Conservation (phyloP, 768 basidiomycete genomes). For the Hygrophoropsis aurantiaca region DNA sequence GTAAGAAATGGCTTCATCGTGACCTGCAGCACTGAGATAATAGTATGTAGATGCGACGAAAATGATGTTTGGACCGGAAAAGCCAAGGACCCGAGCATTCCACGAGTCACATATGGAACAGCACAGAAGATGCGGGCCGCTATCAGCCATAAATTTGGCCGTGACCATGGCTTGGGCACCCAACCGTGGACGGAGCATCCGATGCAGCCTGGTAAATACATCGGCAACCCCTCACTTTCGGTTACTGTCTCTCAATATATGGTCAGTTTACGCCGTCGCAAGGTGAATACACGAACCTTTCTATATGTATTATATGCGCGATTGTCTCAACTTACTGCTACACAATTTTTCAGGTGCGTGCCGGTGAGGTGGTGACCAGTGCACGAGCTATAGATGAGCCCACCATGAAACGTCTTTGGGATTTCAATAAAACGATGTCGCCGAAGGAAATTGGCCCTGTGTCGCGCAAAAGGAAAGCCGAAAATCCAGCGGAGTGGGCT, state of each 20-base stretch:
- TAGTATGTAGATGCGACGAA: slow-evolving; percentile 23
- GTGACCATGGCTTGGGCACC: slow-evolving; percentile 20
- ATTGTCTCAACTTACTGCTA: background rate
- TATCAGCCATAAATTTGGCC: slow-evolving; percentile 29
- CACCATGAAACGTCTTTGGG: slow-evolving; percentile 19
- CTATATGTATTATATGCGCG: too few species aligned
- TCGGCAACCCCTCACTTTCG: slow-evolving; percentile 31
- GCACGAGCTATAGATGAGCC: slow-evolving; percentile 28
- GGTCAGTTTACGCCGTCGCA: slow-evolving; percentile 21
- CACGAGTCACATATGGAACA: slow-evolving; percentile 23
- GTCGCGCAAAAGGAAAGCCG: slow-evolving; percentile 4
- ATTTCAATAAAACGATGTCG: slow-evolving; percentile 23
- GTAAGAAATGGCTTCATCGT: slow-evolving; percentile 16
- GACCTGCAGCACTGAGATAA: background rate
- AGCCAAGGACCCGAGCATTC: slow-evolving; percentile 4
- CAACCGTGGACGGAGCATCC: slow-evolving; percentile 27
- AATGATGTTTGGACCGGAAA: slow-evolving; percentile 18
- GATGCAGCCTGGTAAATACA: slow-evolving; percentile 17
- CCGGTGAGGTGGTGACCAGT: slow-evolving; percentile 27
- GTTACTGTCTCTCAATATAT: slow-evolving; percentile 27
- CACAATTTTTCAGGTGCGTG: slow-evolving; percentile 8
- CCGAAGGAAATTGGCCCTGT: slow-evolving; percentile 9
- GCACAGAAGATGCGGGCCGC: slow-evolving; percentile 38
- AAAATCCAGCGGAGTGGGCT: slow-evolving; percentile 19
- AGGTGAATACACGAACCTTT: slow-evolving; percentile 13